phyloP scores from a whole-genome alignment of 2,329 filamentous ascomycete genomes.

The Pseudonectria foliicola region DNA sequence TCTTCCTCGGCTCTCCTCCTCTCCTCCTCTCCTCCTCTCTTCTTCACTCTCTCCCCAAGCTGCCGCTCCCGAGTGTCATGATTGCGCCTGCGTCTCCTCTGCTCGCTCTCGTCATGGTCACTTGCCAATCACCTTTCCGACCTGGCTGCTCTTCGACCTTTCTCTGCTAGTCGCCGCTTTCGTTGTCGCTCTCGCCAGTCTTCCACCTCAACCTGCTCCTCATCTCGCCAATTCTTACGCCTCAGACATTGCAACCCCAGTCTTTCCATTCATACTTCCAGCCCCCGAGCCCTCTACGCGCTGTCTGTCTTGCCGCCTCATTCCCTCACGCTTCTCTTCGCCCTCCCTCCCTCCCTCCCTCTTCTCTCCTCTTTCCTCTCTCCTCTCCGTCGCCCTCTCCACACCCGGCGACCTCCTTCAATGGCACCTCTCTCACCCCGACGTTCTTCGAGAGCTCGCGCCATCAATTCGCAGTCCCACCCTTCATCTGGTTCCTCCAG shows the following conservation, averaged over 20 bases:
- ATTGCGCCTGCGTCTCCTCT: conserved; percentile 10
- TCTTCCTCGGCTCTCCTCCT: too few relatives aligned
- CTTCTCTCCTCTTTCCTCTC: conserved; percentile 5
- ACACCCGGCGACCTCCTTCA: conserved; percentile 30
- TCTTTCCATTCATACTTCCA: conserved; percentile 1
- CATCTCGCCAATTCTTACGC: conserved; percentile 5
- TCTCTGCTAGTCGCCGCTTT: conserved; percentile 17
- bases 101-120: conserved; percentile 20
- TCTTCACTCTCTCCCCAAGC: conserved; percentile 5
- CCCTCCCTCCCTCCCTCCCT: conserved; percentile 1
- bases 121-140: conserved; percentile 19
- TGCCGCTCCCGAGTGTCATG: conserved; percentile 14
- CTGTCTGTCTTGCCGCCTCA: conserved; percentile 1
- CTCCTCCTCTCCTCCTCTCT: conserved; percentile 17
- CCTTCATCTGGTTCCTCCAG: conserved; percentile 76
- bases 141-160: conserved; percentile 14
- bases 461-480: conserved; percentile 66
- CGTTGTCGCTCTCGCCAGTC: conserved; percentile 10
- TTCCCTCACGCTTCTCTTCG: conserved; percentile 6
- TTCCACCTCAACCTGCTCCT: neutral
- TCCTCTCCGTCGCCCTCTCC: conserved; percentile 20
- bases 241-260: conserved; percentile 9
- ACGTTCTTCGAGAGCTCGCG: conserved; percentile 85
- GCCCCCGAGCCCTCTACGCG: conserved; percentile 2
- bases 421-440: conserved; percentile 65